Percentiles rank a stretch among this genome's conserved stretches.
Evolutionary conservation across 2,329 filamentous ascomycete genomes (phyloP).

Genomic region (Sclerotinia borealis): DNA sequence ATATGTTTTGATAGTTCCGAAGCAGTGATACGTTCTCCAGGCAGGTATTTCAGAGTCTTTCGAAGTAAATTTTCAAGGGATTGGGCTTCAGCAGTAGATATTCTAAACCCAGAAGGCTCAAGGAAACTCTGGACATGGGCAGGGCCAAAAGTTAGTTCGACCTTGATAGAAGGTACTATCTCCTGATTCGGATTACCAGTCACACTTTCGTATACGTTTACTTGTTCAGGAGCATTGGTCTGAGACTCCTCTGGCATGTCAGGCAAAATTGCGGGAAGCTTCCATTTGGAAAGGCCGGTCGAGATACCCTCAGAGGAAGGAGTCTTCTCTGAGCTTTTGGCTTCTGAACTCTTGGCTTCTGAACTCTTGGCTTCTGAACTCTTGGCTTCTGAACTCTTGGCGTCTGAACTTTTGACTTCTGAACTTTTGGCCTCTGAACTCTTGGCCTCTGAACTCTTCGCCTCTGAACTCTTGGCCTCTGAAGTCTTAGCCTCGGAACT

Average conservation of each 20-base stretch:
- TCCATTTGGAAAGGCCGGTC: neutral
- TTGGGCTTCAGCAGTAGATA: slow-evolving; percentile 14
- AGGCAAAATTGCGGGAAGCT: neutral
- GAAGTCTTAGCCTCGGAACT: neutral
- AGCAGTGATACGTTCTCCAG: slow-evolving; percentile 14
- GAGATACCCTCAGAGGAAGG: slow-evolving; percentile 20
- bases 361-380: neutral
- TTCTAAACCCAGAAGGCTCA: slow-evolving; percentile 14
- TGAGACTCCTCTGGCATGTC: neutral
- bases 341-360: neutral
- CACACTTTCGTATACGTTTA: neutral
- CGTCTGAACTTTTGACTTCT: neutral
- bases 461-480: slow-evolving; percentile 6
- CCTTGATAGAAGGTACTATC: neutral
- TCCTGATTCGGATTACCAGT: neutral
- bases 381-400: neutral
- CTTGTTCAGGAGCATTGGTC: neutral
- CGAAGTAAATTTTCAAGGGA: slow-evolving; percentile 15
- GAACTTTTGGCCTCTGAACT: neutral
- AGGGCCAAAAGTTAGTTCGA: neutral
- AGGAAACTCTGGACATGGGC: slow-evolving; percentile 11
- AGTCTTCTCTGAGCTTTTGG: slow-evolving; percentile 14
- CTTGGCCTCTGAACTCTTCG: neutral
- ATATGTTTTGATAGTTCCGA: slow-evolving; percentile 12
- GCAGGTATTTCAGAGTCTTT: slow-evolving; percentile 15